These are phyloP conservation scores for Casaregolazyma suthepensis DNA, from an alignment of 1,139 yeast genomes.

Conservation along the genomic window DNA sequence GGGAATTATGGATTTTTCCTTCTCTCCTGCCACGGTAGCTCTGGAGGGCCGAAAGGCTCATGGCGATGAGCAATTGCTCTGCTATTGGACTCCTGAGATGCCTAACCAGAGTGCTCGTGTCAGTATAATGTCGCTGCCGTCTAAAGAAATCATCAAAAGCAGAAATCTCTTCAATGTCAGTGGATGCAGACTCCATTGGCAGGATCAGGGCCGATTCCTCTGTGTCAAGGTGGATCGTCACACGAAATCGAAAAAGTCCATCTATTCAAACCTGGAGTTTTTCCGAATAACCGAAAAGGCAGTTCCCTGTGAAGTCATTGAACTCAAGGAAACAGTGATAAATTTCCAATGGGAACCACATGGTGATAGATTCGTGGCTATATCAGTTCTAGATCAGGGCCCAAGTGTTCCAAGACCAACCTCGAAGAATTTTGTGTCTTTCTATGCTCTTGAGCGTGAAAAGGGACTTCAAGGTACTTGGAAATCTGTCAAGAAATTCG, in stretches of 20 bases:
- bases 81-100: constrained; percentile 97
- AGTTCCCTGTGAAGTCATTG: constrained; percentile 91
- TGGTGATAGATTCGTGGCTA: constrained; percentile 77
- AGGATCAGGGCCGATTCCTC: constrained; percentile 72
- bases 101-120: constrained; percentile 93
- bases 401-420: constrained; percentile 45
- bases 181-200: constrained; percentile 94
- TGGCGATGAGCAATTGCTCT: constrained; percentile 61
- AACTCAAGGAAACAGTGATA: constrained; percentile 80
- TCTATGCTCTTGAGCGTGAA: constrained; percentile 72
- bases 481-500: constrained; percentile 50
- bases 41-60: constrained; percentile 43
- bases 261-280: constrained; percentile 88
- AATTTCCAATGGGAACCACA: constrained; percentile 96
- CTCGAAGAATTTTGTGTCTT: constrained; percentile 65
- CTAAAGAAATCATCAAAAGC: constrained; percentile 78
- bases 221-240: constrained; percentile 97
- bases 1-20: constrained; percentile 86
- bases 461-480: constrained; percentile 48
- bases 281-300: constrained; percentile 84
- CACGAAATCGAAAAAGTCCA: constrained; percentile 88
- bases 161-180: constrained; percentile 92
- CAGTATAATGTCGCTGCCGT: constrained; percentile 81
- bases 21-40: constrained; percentile 84
- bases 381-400: constrained; percentile 44